Percentiles rank a stretch among this genome's conserved stretches.
These are phyloP conservation scores for Leccinellum rugosiceps DNA, from an alignment of 768 basidiomycete genomes.

Conservation along the genomic window DNA sequence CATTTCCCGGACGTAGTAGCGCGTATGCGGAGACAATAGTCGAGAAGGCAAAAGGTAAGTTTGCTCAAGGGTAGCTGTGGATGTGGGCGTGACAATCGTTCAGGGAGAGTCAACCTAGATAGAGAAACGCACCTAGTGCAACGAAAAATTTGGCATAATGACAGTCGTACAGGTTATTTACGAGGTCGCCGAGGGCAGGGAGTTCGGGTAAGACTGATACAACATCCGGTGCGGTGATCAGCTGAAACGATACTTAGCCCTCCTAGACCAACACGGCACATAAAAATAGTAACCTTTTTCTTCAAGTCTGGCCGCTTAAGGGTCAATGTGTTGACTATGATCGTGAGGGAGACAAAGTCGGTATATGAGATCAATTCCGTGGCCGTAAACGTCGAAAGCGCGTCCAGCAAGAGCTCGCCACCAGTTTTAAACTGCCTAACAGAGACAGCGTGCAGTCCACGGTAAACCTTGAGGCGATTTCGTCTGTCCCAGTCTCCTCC, in stretches of 20 bases:
- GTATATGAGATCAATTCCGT: constrained; percentile 86
- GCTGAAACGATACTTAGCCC: constrained; percentile 40
- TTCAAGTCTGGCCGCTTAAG: constrained; percentile 84
- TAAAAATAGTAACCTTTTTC: constrained; percentile 61
- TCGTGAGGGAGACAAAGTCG: constrained; percentile 83
- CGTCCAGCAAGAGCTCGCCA: constrained; percentile 84
- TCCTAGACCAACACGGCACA: not conserved
- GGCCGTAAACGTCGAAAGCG: constrained; percentile 92
- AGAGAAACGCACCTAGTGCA: constrained; percentile 61
- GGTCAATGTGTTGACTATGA: constrained; percentile 74
- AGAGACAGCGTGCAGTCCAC: constrained; percentile 78
- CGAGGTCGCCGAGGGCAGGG: constrained; percentile 77
- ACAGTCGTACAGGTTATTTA: constrained; percentile 86
- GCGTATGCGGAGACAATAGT: constrained; percentile 78
- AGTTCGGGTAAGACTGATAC: constrained; percentile 79
- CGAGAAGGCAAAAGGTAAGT: constrained; percentile 84
- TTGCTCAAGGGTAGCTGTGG: constrained; percentile 81
- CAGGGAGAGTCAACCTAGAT: constrained; percentile 1
- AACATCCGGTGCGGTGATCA: constrained; percentile 86
- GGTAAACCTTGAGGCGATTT: constrained; percentile 95
- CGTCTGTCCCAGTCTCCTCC: constrained; percentile 98
- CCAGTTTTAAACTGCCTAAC: constrained; percentile 89
- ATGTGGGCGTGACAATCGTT: not conserved
- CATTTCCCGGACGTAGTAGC: constrained; percentile 94
- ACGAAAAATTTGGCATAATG: constrained; percentile 95